Evolutionary conservation across 208 protist species (phyloP), one percentile per base, ranked within the genome.

Genomic region (Trichomonas tenax): DNA sequence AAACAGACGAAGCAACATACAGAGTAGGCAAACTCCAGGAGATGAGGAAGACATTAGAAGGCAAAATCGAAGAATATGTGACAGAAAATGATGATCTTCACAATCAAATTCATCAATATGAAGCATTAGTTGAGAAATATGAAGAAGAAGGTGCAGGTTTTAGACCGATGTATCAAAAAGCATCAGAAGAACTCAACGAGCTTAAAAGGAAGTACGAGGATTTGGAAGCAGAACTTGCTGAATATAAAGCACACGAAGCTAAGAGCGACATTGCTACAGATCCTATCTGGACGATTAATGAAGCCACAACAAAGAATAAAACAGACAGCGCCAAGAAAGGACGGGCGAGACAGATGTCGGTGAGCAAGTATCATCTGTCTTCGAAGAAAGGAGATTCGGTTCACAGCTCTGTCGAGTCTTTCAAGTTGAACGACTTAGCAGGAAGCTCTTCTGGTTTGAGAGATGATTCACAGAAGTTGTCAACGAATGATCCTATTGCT

Each of bases 61-160:
- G 38, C 14, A 26, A 46, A 46, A 34, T 89, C n/a, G 40, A 48
- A 38, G 11, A 41, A 51, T 48, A 41, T 1, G 26, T 48, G 38
- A 26, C 11, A 38, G 14, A 48, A 93, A 15, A 15, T 38, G 86
- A 93, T 31, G 45, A 51, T 93, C 34, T 17, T n/a, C 40, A 51
- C 21, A 38, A 93, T 34, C 86, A 93, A 36, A 51, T 51, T 21
- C 26, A 14, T 38, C 44, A 51, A 38, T 44, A 51, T 10, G 86
- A 93, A 93, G 36, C 40, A 34, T 48, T 93, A 48, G 26, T 93
- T 21, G 44, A 14, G 38, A 93, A 93, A 58, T 93, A 93, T 38
- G 86, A 93, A 93, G 44, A 48, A 51, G 86, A 93, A 93, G 86
- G 86, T 10, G 86, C 86, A 48, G 44, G 86, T 4, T 93, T 93